phyloP scores from a whole-genome alignment of 192 early-diverging fungal species.

The Powellomyces hirtus region DNA sequence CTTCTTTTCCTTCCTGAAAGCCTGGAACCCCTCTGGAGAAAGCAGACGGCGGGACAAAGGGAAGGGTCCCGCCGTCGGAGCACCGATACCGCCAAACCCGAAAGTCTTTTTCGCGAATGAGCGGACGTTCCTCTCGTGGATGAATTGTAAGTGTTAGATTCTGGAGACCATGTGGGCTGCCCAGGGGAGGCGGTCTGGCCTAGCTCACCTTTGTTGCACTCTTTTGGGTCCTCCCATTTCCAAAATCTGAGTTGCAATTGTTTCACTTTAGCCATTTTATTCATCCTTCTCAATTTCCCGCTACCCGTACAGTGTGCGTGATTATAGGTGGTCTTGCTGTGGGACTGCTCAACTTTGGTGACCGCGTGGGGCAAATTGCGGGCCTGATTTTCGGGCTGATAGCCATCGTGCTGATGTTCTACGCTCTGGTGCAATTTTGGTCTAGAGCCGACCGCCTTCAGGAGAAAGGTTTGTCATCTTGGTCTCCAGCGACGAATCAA shows the following conservation, averaged over 20 bases:
- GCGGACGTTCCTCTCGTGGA: constrained; percentile 73
- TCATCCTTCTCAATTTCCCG: not conserved
- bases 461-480: constrained; percentile 40
- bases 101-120: constrained; percentile 80
- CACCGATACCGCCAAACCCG: constrained; percentile 39
- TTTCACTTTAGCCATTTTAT: not conserved
- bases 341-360: constrained; percentile 67
- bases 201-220: not conserved
- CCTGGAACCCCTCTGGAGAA: constrained; percentile 4
- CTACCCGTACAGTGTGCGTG: constrained; percentile 43
- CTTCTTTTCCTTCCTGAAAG: constrained; percentile 17
- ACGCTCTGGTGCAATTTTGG: constrained; percentile 63
- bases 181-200: not conserved
- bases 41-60: not conserved
- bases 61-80: not conserved
- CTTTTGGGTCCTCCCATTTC: not conserved
- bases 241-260: not conserved
- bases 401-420: constrained; percentile 57
- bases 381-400: constrained; percentile 62
- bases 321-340: constrained; percentile 62
- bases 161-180: not conserved
- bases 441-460: constrained; percentile 53
- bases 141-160: constrained; percentile 59
- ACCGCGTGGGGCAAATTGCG: constrained; percentile 48
- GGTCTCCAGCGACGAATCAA: not conserved